Base-by-base conservation (phyloP, 495 filamentous ascomycete genomes). In the Penicillium goetzii region DNA sequence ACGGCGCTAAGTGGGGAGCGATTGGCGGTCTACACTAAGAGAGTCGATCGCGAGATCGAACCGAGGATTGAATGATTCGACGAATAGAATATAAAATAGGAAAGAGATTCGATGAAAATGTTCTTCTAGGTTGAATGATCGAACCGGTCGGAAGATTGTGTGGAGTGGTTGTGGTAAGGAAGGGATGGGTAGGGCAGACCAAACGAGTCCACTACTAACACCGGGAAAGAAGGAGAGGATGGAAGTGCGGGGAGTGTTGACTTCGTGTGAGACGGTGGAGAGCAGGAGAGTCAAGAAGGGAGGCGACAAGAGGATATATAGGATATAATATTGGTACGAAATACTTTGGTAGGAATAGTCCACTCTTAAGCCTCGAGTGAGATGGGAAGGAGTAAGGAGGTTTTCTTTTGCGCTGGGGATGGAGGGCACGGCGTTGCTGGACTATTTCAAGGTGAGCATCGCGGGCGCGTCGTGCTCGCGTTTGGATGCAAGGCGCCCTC, bases 1-100 rank as follows among this genome's bases (percentile, higher is more conserved):
- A 50, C 51, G 58, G 59, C 67, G 62, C 69, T 64, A 71, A 73
- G 68, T 69, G 71, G 68, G 59, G 59, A 51, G 50, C 21, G 56
- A 61, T 63, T 54, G 58, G 62, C 67, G 62, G 67, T 59, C 64
- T 65, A 61, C 60, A 50, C 57, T 62, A 58, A 28, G 60, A 55
- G 21, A 61, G 40, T 43, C 50, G 58, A 56, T 61, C 47, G 57
- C 14, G 40, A 65, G 41, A 53, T 34, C 58, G 60, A 59, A 3
- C 30, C 12, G 25, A 50, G 15, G 14, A 41, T 52, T 33, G 56
- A 40, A 25, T 12, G 47, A 59, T 53, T 17, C 7, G 25, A 32
- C 30, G 28, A 52, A n/a, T n/a, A 2, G 41, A 21, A 11, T 43
- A 21, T 43, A 43, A 21, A 43, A 19, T 17, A 12, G 10, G 25